phyloP scores from a whole-genome alignment of 192 early-diverging fungal species.

The Chytriomyces sp. region DNA sequence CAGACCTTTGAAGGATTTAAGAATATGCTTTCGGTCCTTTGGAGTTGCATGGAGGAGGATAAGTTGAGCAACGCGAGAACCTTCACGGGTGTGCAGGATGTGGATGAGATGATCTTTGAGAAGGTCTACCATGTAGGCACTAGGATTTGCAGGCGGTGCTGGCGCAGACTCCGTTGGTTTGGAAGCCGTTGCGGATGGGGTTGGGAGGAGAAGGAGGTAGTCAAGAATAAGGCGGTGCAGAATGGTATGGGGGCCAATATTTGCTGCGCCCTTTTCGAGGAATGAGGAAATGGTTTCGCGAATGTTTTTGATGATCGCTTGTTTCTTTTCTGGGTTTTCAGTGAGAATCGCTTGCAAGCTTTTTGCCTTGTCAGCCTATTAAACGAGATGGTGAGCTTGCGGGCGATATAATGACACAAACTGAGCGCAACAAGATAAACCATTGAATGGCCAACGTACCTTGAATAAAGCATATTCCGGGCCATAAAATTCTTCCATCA shows the following conservation, averaged over 20 bases:
- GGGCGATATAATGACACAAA: constrained; percentile 27
- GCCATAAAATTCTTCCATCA: constrained; percentile 94
- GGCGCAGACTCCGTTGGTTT: background rate
- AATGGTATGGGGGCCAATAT: constrained; percentile 72
- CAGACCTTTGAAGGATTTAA: constrained; percentile 84
- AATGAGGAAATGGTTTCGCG: constrained; percentile 69
- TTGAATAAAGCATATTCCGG: constrained; percentile 89
- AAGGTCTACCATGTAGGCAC: constrained; percentile 68
- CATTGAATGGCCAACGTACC: constrained; percentile 39
- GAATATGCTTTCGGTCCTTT: constrained; percentile 91
- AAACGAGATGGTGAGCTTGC: background rate
- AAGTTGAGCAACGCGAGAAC: constrained; percentile 83
- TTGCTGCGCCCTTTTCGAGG: constrained; percentile 79
- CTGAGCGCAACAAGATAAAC: background rate
- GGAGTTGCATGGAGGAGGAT: constrained; percentile 77
- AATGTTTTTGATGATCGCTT: constrained; percentile 73
- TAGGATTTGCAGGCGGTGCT: background rate
- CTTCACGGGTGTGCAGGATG: constrained; percentile 92
- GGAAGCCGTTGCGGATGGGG: constrained; percentile 48
- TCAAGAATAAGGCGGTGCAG: constrained; percentile 88
- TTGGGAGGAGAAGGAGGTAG: constrained; percentile 64
- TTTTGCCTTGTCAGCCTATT: constrained; percentile 33
- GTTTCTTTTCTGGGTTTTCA: constrained; percentile 72
- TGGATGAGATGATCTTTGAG: constrained; percentile 83
- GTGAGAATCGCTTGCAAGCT: constrained; percentile 63